These are phyloP conservation scores for Plasmopara viticola DNA, from an alignment of 352 stramenopile genomes.

Conservation along the genomic window DNA sequence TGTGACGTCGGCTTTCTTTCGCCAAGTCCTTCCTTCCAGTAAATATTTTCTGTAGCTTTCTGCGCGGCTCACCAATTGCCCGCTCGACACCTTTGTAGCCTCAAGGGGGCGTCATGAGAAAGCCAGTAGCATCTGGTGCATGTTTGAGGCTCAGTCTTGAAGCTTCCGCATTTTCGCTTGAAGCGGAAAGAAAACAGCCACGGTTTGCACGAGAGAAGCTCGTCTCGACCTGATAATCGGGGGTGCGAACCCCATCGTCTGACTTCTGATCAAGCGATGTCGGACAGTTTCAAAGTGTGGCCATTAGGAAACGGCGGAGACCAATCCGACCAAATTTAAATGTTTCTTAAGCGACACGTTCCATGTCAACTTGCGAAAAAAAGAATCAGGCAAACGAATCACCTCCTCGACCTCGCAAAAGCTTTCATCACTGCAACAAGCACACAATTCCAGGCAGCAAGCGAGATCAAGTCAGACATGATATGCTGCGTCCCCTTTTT, in stretches of 20 bases:
- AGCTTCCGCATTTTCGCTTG: background rate
- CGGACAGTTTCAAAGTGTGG: background rate
- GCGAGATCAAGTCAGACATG: background rate
- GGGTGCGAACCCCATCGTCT: background rate
- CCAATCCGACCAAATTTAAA: too few relatives aligned
- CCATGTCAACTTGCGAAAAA: background rate
- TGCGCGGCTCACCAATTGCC: too few relatives aligned
- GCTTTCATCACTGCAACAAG: background rate
- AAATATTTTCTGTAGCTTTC: too few relatives aligned
- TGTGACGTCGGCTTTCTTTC: too few relatives aligned
- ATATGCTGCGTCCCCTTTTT: background rate
- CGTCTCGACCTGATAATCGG: background rate
- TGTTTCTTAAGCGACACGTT: too few relatives aligned
- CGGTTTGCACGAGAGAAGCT: background rate
- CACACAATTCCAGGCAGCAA: background rate
- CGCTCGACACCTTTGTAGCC: background rate
- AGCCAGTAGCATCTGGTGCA: constrained; percentile 1
- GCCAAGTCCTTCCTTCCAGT: too few relatives aligned
- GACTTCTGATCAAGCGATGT: background rate
- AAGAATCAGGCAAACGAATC: background rate
- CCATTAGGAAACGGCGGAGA: too few relatives aligned
- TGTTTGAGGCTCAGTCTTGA: background rate
- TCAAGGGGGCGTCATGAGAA: constrained; percentile 1
- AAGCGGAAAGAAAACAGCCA: constrained; percentile 5
- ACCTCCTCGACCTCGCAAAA: background rate